phyloP scores from a whole-genome alignment of 306 rosid species.

The Trifolium pratense region DNA sequence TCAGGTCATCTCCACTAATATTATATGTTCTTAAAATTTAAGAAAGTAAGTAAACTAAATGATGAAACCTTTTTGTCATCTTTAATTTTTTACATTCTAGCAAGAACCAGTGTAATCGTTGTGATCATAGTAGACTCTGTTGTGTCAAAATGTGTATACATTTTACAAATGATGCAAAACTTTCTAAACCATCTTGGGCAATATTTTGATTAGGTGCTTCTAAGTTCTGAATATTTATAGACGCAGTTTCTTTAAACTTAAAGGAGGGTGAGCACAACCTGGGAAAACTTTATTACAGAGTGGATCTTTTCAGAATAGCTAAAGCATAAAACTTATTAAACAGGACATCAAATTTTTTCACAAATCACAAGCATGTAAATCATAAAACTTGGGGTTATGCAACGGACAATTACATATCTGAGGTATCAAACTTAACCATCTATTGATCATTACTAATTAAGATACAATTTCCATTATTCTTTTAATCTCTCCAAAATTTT shows the following conservation, averaged over 20 bases:
- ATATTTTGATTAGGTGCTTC: background rate
- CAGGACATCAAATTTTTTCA: constrained; percentile 11
- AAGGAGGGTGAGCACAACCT: background rate
- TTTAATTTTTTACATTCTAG: constrained; percentile 17
- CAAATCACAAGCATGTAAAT: constrained; percentile 18
- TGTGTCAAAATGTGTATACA: background rate
- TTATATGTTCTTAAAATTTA: background rate
- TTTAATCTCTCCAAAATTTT: background rate
- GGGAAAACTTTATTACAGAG: background rate
- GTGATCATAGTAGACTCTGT: constrained; percentile 14
- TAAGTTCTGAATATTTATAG: background rate
- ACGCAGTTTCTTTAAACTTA: constrained; percentile 13
- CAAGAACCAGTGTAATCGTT: constrained; percentile 4
- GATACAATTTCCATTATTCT: background rate
- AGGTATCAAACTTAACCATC: background rate
- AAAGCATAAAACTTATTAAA: background rate
- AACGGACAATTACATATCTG: constrained; percentile 3
- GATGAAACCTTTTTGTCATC: background rate
- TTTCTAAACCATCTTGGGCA: background rate
- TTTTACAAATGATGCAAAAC: constrained; percentile 20
- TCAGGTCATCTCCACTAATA: background rate
- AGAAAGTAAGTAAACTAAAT: constrained; percentile 16
- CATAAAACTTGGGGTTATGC: background rate
- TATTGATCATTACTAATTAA: constrained; percentile 15
- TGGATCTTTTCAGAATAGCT: constrained; percentile 8